A percentile compares a stretch with the other conserved stretches of the same genome.
Conservation (phyloP, 495 filamentous ascomycete species). For the Hypoxylon rickii region DNA sequence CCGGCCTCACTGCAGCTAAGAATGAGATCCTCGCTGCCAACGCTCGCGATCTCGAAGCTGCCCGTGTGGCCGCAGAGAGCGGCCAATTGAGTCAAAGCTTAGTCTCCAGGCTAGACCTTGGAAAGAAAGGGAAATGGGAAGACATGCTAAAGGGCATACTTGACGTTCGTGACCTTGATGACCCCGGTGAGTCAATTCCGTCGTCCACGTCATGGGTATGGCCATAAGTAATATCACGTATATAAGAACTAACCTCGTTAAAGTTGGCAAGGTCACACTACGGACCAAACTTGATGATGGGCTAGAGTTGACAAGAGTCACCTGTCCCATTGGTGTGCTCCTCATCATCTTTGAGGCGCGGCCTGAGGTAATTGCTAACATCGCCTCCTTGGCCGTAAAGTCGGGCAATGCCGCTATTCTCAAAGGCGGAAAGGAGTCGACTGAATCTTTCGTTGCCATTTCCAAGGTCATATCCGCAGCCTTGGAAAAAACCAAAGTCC, state of each 20-base stretch:
- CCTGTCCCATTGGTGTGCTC: constrained; percentile 93
- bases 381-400: constrained; percentile 94
- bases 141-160: constrained; percentile 97
- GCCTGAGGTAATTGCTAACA: constrained; percentile 98
- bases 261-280: constrained; percentile 84
- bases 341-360: constrained; percentile 98
- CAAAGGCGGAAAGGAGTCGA: constrained; percentile 97
- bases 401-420: constrained; percentile 97
- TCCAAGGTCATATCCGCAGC: constrained; percentile 82
- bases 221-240: background rate
- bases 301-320: constrained; percentile 80
- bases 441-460: constrained; percentile 88
- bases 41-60: constrained; percentile 74
- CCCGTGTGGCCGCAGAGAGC: constrained; percentile 69
- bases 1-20: constrained; percentile 67
- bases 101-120: constrained; percentile 86
- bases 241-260: background rate
- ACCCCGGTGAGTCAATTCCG: constrained; percentile 69
- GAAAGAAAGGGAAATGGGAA: constrained; percentile 87
- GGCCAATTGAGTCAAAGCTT: constrained; percentile 82
- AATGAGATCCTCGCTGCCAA: constrained; percentile 85
- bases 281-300: constrained; percentile 88
- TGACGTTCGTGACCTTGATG: constrained; percentile 81
- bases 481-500: constrained; percentile 75
- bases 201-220: background rate